Evolutionary conservation across 148 eudicot species (phyloP), one percentile per base, ranked within the genome.

Genomic region (Limonium bicolor): DNA sequence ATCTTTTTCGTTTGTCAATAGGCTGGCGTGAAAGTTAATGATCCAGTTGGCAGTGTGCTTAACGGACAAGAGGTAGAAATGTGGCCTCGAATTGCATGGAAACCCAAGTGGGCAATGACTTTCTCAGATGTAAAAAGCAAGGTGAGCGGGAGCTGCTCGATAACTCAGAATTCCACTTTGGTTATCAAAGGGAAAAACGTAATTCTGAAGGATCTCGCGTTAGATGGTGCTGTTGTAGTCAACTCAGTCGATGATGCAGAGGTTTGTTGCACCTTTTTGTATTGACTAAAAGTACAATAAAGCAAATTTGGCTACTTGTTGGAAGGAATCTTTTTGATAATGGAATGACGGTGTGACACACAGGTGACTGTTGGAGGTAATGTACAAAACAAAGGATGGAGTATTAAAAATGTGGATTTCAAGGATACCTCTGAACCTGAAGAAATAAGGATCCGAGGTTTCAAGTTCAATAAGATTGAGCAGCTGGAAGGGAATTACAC

Each of bases 1-100:
- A 6, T 44, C 10, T 29, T 15, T 43, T 36, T 28, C 37, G 16
- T 24, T 35, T 33, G 28, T 57, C 55, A 13, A 21, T 56, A 90
- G 99, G 99, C 72, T 54, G 99, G 99, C 42, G 67, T 78, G 23
- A 65, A 78, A 63, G 56, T 90, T 38, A 82, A 60, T 15, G 93
- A 81, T 53, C 88, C 95, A 19, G 65, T 53, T 25, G 49, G 26
- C 12, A 50, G 63, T 41, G 70, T 62, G 35, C 85, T 78, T 54
- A 90, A 80, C 20, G 95, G 84, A 20, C 99, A 90, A 71, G 93
- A 85, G 56, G 95, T 85, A 41, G 95, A 90, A 48, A 80, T 85
- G 22, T 90, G 95, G 95, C 76, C 99, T 26, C 84, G 80, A 36
- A 61, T 85, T 34, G 71, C 71, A 25, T 90, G 99, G 99, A 85